Conservation (phyloP, 78 protist genomes). For the Anaeramoeba flamelloides region DNA sequence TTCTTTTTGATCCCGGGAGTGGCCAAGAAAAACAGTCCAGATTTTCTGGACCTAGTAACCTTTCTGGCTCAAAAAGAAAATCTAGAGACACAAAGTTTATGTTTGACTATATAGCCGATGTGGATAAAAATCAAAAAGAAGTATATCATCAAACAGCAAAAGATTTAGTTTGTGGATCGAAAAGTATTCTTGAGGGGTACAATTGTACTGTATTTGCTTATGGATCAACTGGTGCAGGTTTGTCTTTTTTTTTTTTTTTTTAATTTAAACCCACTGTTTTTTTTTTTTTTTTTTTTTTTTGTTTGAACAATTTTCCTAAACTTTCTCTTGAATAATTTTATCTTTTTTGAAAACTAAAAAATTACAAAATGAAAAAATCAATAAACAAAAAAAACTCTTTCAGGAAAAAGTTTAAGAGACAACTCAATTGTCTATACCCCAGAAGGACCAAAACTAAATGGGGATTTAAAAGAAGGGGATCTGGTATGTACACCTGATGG, state of each 20-base stretch:
- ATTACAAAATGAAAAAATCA: too few relatives aligned
- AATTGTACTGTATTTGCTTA: background rate
- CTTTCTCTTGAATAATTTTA: too few relatives aligned
- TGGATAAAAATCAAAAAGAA: background rate
- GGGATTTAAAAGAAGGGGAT: background rate
- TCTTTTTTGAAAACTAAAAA: too few relatives aligned
- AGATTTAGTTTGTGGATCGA: background rate
- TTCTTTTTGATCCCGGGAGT: background rate
- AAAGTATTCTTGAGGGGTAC: background rate
- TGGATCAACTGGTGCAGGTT: background rate
- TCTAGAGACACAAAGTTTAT: background rate
- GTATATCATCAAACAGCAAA: background rate
- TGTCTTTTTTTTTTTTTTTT: too few relatives aligned
- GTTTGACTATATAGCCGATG: background rate
- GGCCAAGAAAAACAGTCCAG: too few relatives aligned
- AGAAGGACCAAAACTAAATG: background rate
- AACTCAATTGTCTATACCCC: background rate
- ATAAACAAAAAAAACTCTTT: too few relatives aligned
- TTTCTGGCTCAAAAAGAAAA: background rate
- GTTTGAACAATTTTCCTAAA: too few relatives aligned
- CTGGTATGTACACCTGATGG: background rate
- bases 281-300: too few relatives aligned
- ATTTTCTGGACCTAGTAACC: too few relatives aligned
- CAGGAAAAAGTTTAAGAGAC: background rate
- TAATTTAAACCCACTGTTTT: too few relatives aligned